phyloP scores from a whole-genome alignment of 1,284 basidiomycete species.

The Trichosporon sp. region DNA sequence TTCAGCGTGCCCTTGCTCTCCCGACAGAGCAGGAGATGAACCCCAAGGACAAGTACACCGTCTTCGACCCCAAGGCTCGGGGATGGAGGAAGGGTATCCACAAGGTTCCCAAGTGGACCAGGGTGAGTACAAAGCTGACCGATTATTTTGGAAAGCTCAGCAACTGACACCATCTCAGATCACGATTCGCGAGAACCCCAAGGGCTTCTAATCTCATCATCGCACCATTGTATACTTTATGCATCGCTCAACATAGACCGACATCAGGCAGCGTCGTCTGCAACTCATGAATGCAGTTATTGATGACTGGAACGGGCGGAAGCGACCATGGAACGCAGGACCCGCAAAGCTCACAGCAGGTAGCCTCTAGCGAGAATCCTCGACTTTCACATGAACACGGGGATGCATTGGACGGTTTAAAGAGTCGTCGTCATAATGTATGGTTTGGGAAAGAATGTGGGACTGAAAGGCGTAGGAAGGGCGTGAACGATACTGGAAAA shows the following conservation, averaged over 20 bases:
- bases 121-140: constrained; percentile 54
- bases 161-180: constrained; percentile 52
- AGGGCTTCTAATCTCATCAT: constrained; percentile 63
- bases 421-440: not conserved
- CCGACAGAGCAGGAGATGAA: constrained; percentile 50
- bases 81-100: constrained; percentile 87
- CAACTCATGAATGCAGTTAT: not conserved
- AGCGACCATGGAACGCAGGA: not conserved
- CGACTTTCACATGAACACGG: not conserved
- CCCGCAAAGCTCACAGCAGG: not conserved
- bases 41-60: constrained; percentile 82
- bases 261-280: not conserved
- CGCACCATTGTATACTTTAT: not conserved
- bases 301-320: not conserved
- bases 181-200: constrained; percentile 76
- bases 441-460: not conserved
- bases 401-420: not conserved
- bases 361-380: not conserved
- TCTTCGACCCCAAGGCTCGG: constrained; percentile 64
- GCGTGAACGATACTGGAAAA: not conserved
- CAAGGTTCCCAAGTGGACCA: constrained; percentile 91
- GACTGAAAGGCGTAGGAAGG: not conserved
- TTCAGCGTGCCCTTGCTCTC: constrained; percentile 27
- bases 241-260: not conserved
- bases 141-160: not conserved